phyloP scores from a whole-genome alignment of 352 stramenopile genomes.

The Pythium utonaiense region DNA sequence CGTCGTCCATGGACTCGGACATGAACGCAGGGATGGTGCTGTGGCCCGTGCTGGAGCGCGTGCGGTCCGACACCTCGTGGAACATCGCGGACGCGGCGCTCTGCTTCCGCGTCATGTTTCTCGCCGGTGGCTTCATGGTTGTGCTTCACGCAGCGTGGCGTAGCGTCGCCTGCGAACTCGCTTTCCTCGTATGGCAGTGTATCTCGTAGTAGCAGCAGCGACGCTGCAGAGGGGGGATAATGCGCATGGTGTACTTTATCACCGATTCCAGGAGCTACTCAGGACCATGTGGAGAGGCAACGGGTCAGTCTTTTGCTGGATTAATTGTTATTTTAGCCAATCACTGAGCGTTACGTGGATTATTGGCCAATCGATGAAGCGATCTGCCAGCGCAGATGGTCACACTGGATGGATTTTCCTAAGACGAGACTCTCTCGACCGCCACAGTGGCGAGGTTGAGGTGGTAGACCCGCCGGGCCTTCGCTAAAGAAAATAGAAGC shows the following conservation, averaged over 20 bases:
- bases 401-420: slow-evolving; percentile 13
- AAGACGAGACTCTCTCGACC: too few species aligned
- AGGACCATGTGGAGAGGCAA: neutral
- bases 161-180: neutral
- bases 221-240: too few species aligned
- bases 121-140: slow-evolving; percentile 5
- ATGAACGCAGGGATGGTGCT: slow-evolving; percentile 10
- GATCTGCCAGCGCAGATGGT: slow-evolving; percentile 8
- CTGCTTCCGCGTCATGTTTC: slow-evolving; percentile 11
- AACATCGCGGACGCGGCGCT: slow-evolving; percentile 25
- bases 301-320: too few species aligned
- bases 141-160: neutral
- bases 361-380: slow-evolving; percentile 4
- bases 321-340: neutral
- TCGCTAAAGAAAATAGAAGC: too few species aligned
- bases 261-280: neutral
- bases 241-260: too few species aligned
- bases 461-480: too few species aligned
- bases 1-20: neutral
- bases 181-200: too few species aligned
- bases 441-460: too few species aligned
- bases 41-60: slow-evolving; percentile 22
- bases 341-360: neutral
- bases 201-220: too few species aligned
- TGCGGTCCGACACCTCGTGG: slow-evolving; percentile 11